Percentiles rank a stretch among this genome's conserved stretches.
Evolutionary conservation across 1,139 yeast genomes (phyloP).

Genomic region (Magnusiomyces tetraspermus): DNA sequence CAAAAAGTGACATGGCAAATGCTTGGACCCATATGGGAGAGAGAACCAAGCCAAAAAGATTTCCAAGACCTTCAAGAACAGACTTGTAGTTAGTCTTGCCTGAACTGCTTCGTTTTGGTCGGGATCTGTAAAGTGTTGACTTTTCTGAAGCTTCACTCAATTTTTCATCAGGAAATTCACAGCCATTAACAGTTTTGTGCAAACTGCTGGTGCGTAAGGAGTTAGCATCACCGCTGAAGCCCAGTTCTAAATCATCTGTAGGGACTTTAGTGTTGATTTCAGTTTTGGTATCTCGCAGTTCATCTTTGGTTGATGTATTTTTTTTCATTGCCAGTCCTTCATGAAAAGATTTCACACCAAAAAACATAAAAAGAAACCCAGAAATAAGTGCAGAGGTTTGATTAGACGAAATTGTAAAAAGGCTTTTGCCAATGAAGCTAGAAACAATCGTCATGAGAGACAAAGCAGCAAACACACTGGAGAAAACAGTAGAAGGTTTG

Average conservation of each 20-base stretch:
- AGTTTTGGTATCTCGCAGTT: slow-evolving; percentile 92
- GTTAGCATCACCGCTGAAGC: slow-evolving; percentile 25
- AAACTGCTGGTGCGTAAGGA: slow-evolving; percentile 16
- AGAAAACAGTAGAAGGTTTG: slow-evolving; percentile 69
- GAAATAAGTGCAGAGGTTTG: slow-evolving; percentile 75
- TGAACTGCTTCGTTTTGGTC: slow-evolving; percentile 17
- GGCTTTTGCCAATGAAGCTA: slow-evolving; percentile 83
- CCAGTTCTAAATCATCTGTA: slow-evolving; percentile 50
- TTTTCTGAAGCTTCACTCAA: slow-evolving; percentile 23
- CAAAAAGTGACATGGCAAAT: slow-evolving; percentile 89
- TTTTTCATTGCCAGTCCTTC: slow-evolving; percentile 83
- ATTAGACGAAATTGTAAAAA: slow-evolving; percentile 75
- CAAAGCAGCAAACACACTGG: slow-evolving; percentile 80
- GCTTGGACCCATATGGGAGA: slow-evolving; percentile 94
- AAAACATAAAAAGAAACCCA: slow-evolving; percentile 66
- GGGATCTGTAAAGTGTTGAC: slow-evolving; percentile 21
- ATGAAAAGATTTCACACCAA: slow-evolving; percentile 63
- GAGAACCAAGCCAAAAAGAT: slow-evolving; percentile 53
- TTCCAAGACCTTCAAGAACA: slow-evolving; percentile 35
- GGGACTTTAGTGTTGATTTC: slow-evolving; percentile 60
- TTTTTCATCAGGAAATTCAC: slow-evolving; percentile 28
- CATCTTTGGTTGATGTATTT: slow-evolving; percentile 82
- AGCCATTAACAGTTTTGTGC: slow-evolving; percentile 24
- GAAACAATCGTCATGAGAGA: slow-evolving; percentile 85
- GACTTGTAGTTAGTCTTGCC: slow-evolving; percentile 19